These are phyloP conservation scores for Alternaria incomplexa DNA, from an alignment of 2,329 filamentous ascomycete genomes.

Conservation along the genomic window DNA sequence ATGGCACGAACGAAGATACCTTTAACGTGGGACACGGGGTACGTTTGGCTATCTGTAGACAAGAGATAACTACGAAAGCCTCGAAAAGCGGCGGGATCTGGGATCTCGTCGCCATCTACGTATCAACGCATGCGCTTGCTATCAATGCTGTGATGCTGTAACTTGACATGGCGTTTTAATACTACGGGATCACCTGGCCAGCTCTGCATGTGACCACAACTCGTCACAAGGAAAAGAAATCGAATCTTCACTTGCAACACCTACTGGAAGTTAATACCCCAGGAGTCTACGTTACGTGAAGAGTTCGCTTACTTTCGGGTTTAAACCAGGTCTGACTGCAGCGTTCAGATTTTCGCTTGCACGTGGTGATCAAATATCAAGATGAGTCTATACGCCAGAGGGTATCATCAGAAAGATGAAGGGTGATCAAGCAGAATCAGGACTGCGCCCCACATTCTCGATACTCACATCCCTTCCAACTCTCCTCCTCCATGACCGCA, in stretches of 20 bases:
- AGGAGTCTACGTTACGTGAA: background rate
- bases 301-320: background rate
- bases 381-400: background rate
- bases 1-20: slow-evolving; percentile 10
- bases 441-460: slow-evolving; percentile 21
- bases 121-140: background rate
- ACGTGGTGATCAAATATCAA: background rate
- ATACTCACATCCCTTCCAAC: slow-evolving; percentile 17
- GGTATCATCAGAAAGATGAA: background rate
- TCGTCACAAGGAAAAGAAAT: background rate
- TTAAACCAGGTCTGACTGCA: background rate
- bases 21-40: slow-evolving; percentile 1
- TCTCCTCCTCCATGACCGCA: slow-evolving; percentile 2
- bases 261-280: background rate
- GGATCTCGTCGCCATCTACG: background rate
- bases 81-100: background rate
- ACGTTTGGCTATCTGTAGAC: slow-evolving; percentile 3
- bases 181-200: background rate
- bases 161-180: background rate
- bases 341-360: background rate
- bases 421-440: background rate
- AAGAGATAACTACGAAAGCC: slow-evolving; percentile 3
- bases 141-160: background rate
- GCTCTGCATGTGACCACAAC: background rate
- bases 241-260: background rate